Evolutionary conservation across 1,284 basidiomycete genomes (phyloP).

Genomic region (Boletellus sp.): DNA sequence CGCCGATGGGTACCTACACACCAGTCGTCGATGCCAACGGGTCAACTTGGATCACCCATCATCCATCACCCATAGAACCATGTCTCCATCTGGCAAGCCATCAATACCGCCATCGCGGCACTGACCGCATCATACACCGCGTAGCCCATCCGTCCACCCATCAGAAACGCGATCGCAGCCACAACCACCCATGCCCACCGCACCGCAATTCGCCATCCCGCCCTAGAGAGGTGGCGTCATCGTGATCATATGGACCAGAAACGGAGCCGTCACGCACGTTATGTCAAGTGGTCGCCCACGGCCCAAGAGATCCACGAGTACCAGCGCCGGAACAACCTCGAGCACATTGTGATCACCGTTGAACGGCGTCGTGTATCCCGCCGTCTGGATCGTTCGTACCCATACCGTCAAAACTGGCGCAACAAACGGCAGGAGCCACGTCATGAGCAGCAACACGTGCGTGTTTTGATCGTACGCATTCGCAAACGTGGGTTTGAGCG

Average conservation of each 20-base stretch:
- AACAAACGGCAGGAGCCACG: constrained; percentile 78
- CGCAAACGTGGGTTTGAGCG: constrained; percentile 8
- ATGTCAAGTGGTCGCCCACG: constrained; percentile 42
- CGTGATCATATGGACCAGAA: neutral
- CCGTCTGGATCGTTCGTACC: constrained; percentile 78
- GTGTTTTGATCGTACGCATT: constrained; percentile 48
- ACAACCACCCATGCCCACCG: constrained; percentile 51
- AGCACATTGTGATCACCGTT: constrained; percentile 75
- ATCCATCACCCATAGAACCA: constrained; percentile 13
- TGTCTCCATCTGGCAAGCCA: constrained; percentile 4
- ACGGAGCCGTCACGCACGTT: constrained; percentile 34
- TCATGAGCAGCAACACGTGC: constrained; percentile 74
- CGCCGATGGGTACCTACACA: neutral
- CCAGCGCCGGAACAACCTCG: constrained; percentile 62
- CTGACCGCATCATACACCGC: constrained; percentile 54
- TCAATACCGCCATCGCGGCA: constrained; percentile 18
- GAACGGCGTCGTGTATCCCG: constrained; percentile 71
- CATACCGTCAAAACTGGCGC: constrained; percentile 85
- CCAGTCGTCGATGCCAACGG: too few relatives aligned
- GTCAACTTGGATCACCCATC: neutral
- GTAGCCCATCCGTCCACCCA: constrained; percentile 61
- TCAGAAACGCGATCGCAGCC: constrained; percentile 49
- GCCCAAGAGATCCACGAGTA: constrained; percentile 61
- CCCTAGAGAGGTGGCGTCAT: constrained; percentile 27
- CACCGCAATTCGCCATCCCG: constrained; percentile 37